Conservation (phyloP, 345 rosid genomes). For the Sisymbrium irio region DNA sequence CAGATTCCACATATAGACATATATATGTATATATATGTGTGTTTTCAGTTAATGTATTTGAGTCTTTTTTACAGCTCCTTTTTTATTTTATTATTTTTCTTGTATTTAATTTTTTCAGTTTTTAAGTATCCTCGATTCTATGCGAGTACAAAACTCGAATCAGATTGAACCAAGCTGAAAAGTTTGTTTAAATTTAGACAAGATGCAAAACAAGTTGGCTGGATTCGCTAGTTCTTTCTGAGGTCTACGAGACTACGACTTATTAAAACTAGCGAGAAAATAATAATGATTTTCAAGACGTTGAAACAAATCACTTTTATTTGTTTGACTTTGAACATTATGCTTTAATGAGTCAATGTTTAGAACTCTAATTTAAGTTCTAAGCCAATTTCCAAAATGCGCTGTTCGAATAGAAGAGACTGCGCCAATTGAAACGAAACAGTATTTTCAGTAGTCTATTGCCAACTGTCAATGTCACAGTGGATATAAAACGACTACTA, state of each 20-base stretch:
- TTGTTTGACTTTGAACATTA: conserved; percentile 19
- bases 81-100: background rate
- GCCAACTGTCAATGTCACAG: conserved; percentile 1
- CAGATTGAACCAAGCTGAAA: background rate
- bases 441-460: background rate
- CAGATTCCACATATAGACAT: too few species aligned
- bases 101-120: background rate
- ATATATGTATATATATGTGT: too few species aligned
- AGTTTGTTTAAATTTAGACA: background rate
- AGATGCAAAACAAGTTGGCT: background rate
- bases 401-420: conserved; percentile 17
- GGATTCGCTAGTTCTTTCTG: background rate
- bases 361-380: background rate
- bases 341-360: too few species aligned
- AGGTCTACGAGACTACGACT: background rate
- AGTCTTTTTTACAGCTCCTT: background rate
- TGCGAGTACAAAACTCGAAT: background rate
- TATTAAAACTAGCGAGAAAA: background rate
- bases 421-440: conserved; percentile 16
- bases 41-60: background rate
- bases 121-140: background rate
- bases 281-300: background rate
- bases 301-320: conserved; percentile 12
- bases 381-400: conserved; percentile 25
- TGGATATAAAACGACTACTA: background rate